These are phyloP conservation scores for Trichoderma sp. DNA, from an alignment of 2,329 filamentous ascomycete genomes.

Conservation along the genomic window DNA sequence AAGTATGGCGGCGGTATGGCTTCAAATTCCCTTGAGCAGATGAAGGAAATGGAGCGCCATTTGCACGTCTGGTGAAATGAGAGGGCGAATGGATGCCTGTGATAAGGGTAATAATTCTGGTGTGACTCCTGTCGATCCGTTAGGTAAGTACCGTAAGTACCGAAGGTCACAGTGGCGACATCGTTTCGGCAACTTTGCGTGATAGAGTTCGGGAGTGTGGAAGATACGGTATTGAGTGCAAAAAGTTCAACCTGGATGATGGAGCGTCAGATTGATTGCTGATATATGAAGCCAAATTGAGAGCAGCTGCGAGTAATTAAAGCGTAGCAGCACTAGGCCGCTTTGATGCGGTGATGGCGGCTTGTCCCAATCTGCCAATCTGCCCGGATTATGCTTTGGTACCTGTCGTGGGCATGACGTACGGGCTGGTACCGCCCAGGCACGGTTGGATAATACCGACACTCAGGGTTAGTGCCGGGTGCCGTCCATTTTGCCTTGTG, in stretches of 20 bases:
- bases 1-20: neutral
- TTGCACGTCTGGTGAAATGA: too few relatives aligned
- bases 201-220: neutral
- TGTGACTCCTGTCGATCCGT: slow-evolving; percentile 22
- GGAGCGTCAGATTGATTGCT: neutral
- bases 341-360: neutral
- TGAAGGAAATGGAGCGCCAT: neutral
- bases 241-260: neutral
- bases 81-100: too few relatives aligned
- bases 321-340: neutral
- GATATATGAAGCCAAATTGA: neutral
- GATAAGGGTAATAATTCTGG: neutral
- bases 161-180: neutral
- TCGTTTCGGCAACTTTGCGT: slow-evolving; percentile 1
- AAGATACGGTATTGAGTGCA: neutral
- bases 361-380: neutral
- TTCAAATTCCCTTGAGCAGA: neutral
- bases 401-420: slow-evolving; percentile 18
- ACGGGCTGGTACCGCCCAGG: slow-evolving; percentile 5
- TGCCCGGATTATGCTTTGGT: slow-evolving; percentile 22
- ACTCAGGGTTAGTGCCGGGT: neutral
- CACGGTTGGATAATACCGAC: neutral
- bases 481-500: slow-evolving; percentile 17
- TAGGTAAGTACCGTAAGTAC: too few relatives aligned
- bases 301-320: slow-evolving; percentile 18